These are phyloP conservation scores for Colletotrichum noveboracense DNA, from an alignment of 2,329 filamentous ascomycete genomes.

Conservation along the genomic window DNA sequence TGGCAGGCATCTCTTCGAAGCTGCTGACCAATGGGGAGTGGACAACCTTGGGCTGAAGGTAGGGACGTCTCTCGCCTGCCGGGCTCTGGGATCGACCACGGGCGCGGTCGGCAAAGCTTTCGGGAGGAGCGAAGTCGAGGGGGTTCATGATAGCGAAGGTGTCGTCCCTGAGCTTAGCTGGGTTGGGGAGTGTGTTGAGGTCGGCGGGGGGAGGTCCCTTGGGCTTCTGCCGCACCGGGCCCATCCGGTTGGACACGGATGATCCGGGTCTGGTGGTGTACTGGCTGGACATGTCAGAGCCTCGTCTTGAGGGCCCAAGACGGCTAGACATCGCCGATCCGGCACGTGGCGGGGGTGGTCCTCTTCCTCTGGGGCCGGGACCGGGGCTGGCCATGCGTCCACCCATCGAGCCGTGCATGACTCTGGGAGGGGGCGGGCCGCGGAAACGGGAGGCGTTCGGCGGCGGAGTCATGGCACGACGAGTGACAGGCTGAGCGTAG, in stretches of 20 bases:
- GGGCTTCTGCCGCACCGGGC: constrained; percentile 38
- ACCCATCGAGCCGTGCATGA: constrained; percentile 51
- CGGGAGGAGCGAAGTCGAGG: constrained; percentile 86
- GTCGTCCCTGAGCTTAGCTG: constrained; percentile 84
- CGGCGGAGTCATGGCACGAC: constrained; percentile 95
- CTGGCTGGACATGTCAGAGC: constrained; percentile 35
- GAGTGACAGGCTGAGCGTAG: constrained; percentile 83
- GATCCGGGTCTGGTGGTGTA: constrained; percentile 66
- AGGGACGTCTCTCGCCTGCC: constrained; percentile 70
- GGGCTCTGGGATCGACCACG: constrained; percentile 73
- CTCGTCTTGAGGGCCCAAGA: constrained; percentile 35
- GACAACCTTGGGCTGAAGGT: constrained; percentile 69
- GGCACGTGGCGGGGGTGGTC: constrained; percentile 53
- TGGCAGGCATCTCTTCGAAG: constrained; percentile 83
- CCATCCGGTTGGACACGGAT: constrained; percentile 61
- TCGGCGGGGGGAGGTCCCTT: constrained; percentile 72
- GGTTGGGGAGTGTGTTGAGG: constrained; percentile 81
- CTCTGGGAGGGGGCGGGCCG: constrained; percentile 43
- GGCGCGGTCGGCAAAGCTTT: constrained; percentile 68
- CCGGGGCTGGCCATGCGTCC: constrained; percentile 47
- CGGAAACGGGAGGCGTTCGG: constrained; percentile 61
- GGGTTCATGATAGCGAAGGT: constrained; percentile 71
- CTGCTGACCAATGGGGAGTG: constrained; percentile 82
- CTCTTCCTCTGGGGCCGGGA: constrained; percentile 51
- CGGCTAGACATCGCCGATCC: constrained; percentile 38